Percentiles rank a stretch among this genome's conserved stretches.
phyloP scores from a whole-genome alignment of 108 stramenopile genomes.

The Parmales sp. region DNA sequence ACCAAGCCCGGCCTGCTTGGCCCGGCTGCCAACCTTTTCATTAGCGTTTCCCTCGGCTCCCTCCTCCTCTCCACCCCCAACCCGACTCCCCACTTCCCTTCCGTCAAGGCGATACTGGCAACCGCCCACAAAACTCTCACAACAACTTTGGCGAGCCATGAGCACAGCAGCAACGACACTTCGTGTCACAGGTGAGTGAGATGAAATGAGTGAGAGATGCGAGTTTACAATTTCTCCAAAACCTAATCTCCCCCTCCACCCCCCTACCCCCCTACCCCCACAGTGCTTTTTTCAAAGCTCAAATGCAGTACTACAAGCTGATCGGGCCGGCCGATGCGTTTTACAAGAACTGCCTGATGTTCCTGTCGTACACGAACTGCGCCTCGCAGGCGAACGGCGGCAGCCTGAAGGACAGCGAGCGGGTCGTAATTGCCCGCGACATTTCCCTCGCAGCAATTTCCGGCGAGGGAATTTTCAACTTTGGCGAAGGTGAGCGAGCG shows the following conservation, averaged over 20 bases:
- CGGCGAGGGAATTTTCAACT: slow-evolving; percentile 92
- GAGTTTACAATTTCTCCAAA: too few relatives aligned
- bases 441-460: slow-evolving; percentile 87
- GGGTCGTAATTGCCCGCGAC: slow-evolving; percentile 67
- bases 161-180: slow-evolving; percentile 31
- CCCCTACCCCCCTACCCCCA: too few relatives aligned
- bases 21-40: slow-evolving; percentile 48
- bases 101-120: slow-evolving; percentile 40
- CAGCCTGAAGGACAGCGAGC: slow-evolving; percentile 17
- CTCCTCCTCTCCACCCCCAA: background rate
- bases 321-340: slow-evolving; percentile 91
- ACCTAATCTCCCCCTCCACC: too few relatives aligned
- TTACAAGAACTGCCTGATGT: slow-evolving; percentile 76
- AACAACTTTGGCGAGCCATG: too few relatives aligned
- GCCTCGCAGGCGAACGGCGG: background rate
- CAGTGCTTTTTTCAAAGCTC: slow-evolving; percentile 74
- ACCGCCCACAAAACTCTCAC: too few relatives aligned
- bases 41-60: slow-evolving; percentile 20
- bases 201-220: too few relatives aligned
- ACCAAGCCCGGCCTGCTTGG: slow-evolving; percentile 33
- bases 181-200: too few relatives aligned
- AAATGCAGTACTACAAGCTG: slow-evolving; percentile 79
- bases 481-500: too few relatives aligned
- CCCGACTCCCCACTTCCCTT: slow-evolving; percentile 30
- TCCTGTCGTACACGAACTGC: slow-evolving; percentile 63